These are phyloP conservation scores for Phaeodactylum tricornutum DNA, from an alignment of 108 stramenopile species.

Conservation along the genomic window DNA sequence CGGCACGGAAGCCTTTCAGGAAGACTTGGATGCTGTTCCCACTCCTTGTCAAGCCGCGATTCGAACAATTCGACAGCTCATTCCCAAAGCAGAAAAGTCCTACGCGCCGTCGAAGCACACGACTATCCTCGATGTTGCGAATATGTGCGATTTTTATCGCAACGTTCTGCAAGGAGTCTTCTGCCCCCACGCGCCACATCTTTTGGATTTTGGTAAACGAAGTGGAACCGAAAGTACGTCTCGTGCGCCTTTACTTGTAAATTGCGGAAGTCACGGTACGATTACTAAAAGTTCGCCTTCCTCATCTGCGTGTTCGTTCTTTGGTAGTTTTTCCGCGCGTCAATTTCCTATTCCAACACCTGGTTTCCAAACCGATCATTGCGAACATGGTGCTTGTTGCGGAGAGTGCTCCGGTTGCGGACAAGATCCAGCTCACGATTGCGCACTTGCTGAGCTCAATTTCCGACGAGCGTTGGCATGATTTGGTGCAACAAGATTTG, in stretches of 20 bases:
- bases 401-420: not conserved
- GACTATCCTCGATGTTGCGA: constrained; percentile 21
- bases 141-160: constrained; percentile 61
- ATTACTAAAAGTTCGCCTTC: not conserved
- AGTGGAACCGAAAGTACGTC: constrained; percentile 14
- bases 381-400: not conserved
- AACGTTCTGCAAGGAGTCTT: constrained; percentile 43
- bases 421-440: constrained; percentile 1
- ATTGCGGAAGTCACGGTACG: not conserved
- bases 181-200: constrained; percentile 51
- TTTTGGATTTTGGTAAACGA: constrained; percentile 23
- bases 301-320: not conserved
- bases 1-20: not conserved
- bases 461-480: too few relatives aligned
- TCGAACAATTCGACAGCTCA: not conserved
- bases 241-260: not conserved
- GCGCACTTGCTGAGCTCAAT: constrained; percentile 6
- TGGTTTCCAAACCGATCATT: constrained; percentile 3
- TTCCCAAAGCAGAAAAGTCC: constrained; percentile 2
- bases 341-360: constrained; percentile 1
- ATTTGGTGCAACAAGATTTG: too few relatives aligned
- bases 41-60: not conserved
- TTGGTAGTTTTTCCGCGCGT: constrained; percentile 5
- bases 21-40: not conserved
- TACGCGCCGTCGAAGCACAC: not conserved